Evolutionary conservation across 1,284 basidiomycete species (phyloP), one percentile per base, ranked within the genome.

Genomic region (Ganoderma sinense): DNA sequence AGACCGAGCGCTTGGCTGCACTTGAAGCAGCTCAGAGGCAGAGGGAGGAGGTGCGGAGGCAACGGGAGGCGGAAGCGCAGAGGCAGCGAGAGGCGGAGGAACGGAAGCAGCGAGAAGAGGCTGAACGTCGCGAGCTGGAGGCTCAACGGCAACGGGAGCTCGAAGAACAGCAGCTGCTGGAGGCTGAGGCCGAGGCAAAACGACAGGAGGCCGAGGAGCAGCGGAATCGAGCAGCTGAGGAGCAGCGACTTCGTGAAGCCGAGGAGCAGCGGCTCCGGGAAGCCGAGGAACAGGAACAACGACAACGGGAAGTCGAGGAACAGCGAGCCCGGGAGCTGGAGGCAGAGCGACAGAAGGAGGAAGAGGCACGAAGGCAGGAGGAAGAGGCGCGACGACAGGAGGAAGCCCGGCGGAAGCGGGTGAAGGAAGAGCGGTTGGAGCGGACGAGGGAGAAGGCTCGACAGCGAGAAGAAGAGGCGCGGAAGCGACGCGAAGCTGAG

Each of bases 11-110:
- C 20, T n/a, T 51, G 3, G 65, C 56, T n/a, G 65, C 71, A 75
- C 56, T 70, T 65, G 64, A 77, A 73, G 71, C 69, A 73, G 71
- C 69, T 70, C 67, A 62, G 56, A 36, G 66, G 29, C 63, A 58
- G 62, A 58, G 39, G 55, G 45, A 65, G 40, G 55, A 59, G 23
- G 64, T 33, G 16, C 33, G 29, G 18, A 51, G 58, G 29, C 55
- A 48, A 33, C 64, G 60, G n/a, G 70, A 69, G 60, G 56, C 40
- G 55, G 55, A 59, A 3, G 64, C 51, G 18, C 33, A 26, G 29
- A 51, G 58, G 29, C 55, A 48, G 20, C 64, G 60, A n/a, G 70
- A 69, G 55, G 56, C 53, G 18, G 68, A 66, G 26, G 68, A 55
- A 29, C 43, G 48, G 70, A 73, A 48, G 43, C 48, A 20, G 68